Conservation (phyloP, 1,284 basidiomycete species). For the Ganoderma multipileum region DNA sequence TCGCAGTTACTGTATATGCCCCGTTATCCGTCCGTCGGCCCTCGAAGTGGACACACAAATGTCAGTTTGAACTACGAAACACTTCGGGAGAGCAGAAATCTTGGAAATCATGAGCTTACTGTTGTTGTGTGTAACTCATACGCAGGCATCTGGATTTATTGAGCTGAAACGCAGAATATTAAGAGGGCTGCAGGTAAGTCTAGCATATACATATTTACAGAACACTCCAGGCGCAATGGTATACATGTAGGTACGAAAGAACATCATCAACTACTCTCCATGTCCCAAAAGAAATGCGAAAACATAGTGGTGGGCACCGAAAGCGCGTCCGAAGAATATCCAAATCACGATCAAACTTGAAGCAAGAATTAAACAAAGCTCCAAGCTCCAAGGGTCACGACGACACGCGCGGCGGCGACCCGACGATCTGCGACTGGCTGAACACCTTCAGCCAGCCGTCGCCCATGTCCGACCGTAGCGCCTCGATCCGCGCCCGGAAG, state of each 20-base stretch:
- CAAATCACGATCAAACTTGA: background rate
- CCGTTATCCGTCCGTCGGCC: too few relatives aligned
- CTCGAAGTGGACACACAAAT: background rate
- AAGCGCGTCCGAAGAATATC: background rate
- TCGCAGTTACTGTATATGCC: too few relatives aligned
- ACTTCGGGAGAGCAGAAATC: too few relatives aligned
- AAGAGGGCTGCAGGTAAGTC: background rate
- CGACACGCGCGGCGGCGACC: slow-evolving; percentile 35
- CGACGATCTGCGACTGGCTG: slow-evolving; percentile 61
- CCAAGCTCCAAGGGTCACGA: background rate
- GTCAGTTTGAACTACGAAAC: background rate
- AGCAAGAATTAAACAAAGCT: background rate
- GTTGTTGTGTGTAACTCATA: too few relatives aligned
- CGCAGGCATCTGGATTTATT: background rate
- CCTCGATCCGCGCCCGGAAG: slow-evolving; percentile 81
- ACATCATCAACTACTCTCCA: slow-evolving; percentile 3
- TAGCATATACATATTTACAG: slow-evolving; percentile 24
- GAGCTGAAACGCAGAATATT: background rate
- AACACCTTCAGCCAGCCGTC: slow-evolving; percentile 88
- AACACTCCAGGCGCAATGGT: slow-evolving; percentile 27
- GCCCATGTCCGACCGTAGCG: slow-evolving; percentile 83
- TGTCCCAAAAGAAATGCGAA: slow-evolving; percentile 20
- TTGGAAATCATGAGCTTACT: too few relatives aligned
- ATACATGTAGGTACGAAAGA: slow-evolving; percentile 28
- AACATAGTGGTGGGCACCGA: background rate